Conservation (phyloP, 2,329 filamentous ascomycete genomes). For the Aaosphaeria pasadenensis region DNA sequence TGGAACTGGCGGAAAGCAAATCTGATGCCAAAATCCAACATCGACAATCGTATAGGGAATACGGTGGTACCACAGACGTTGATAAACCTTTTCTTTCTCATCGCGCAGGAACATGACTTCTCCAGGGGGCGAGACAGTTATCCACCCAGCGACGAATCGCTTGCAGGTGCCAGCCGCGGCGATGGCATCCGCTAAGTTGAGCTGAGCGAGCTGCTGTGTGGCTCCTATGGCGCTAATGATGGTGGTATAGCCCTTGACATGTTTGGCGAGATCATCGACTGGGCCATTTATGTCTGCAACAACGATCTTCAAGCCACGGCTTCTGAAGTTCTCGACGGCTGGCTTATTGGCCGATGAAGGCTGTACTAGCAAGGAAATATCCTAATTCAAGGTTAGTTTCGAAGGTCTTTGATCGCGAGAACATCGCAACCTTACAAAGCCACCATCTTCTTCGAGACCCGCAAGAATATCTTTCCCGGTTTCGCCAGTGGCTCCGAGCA, state of each 20-base stretch:
- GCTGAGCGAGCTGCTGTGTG: neutral
- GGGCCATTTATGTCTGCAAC: constrained; percentile 44
- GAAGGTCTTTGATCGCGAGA: neutral
- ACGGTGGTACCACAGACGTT: constrained; percentile 46
- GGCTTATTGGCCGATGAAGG: constrained; percentile 48
- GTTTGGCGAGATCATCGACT: constrained; percentile 41
- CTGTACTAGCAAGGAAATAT: constrained; percentile 49
- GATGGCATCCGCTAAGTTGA: constrained; percentile 7
- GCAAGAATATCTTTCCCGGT: constrained; percentile 4
- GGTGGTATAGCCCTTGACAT: constrained; percentile 28
- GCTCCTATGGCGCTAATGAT: constrained; percentile 15
- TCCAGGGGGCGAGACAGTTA: constrained; percentile 6
- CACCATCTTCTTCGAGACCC: constrained; percentile 1
- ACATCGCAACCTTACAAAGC: constrained; percentile 1
- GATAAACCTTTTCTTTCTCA: constrained; percentile 50
- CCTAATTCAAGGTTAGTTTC: constrained; percentile 27
- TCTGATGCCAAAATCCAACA: constrained; percentile 59
- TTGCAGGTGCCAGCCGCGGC: constrained; percentile 1
- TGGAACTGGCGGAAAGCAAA: constrained; percentile 44
- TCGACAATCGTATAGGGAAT: constrained; percentile 58
- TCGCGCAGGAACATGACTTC: constrained; percentile 38
- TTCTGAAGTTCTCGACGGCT: constrained; percentile 38
- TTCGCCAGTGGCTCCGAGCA: constrained; percentile 6
- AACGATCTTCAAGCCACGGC: constrained; percentile 44
- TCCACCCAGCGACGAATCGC: constrained; percentile 10